Conservation (phyloP, 129 eudicot genomes). For the Artemisia tridentata region DNA sequence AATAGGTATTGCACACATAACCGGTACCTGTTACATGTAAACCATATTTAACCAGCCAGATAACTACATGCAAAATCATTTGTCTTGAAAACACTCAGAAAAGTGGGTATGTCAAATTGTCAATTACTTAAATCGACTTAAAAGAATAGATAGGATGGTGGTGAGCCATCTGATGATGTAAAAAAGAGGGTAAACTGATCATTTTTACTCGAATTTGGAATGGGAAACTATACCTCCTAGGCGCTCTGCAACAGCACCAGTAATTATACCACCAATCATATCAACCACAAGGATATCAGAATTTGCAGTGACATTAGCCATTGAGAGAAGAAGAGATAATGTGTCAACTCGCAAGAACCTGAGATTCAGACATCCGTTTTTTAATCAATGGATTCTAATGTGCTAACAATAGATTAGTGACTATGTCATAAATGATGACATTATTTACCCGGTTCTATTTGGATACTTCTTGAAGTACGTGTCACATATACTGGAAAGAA, state of each 20-base stretch:
- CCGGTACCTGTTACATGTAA: conserved; percentile 60
- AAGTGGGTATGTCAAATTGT: not conserved
- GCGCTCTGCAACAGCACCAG: conserved; percentile 94
- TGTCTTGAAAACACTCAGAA: not conserved
- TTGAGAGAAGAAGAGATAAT: conserved; percentile 73
- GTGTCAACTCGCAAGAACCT: conserved; percentile 85
- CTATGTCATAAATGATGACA: not conserved
- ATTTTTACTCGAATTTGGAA: conserved; percentile 20
- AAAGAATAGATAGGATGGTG: conserved; percentile 3
- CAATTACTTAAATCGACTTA: not conserved
- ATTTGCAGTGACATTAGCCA: conserved; percentile 77
- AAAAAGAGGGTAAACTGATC: not conserved
- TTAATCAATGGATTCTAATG: not conserved
- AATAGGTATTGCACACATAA: conserved; percentile 76
- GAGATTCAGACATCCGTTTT: conserved; percentile 17
- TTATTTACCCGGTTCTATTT: conserved; percentile 67
- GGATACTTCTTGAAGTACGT: conserved; percentile 97
- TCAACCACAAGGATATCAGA: conserved; percentile 90
- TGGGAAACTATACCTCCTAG: conserved; percentile 62
- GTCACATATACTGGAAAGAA: conserved; percentile 79
- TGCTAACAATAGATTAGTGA: not conserved
- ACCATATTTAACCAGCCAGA: conserved; percentile 13
- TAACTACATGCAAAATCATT: not conserved
- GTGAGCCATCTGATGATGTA: not conserved
- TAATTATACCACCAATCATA: conserved; percentile 82